Conservation (phyloP, 306 rosid species). For the Lotus japonicus region DNA sequence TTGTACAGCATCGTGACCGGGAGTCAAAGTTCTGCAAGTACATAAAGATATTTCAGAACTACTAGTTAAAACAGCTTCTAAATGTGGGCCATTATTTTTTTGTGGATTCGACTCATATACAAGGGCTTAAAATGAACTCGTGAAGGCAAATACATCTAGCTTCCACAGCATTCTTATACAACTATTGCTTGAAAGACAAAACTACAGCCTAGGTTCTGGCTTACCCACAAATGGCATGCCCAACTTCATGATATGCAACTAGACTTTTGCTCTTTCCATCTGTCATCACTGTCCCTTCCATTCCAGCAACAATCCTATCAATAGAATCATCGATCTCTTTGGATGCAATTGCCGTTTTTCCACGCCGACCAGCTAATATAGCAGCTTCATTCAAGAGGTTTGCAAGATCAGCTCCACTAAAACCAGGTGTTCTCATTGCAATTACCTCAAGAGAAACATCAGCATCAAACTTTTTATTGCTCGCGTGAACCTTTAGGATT, state of each 20-base stretch:
- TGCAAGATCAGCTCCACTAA: constrained; percentile 98
- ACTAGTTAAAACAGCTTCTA: background rate
- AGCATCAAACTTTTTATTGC: constrained; percentile 81
- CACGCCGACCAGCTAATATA: constrained; percentile 93
- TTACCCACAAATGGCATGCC: constrained; percentile 97
- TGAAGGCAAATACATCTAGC: background rate
- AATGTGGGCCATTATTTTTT: background rate
- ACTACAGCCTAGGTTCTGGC: constrained; percentile 16
- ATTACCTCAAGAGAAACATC: constrained; percentile 85
- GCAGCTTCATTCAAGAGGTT: constrained; percentile 98
- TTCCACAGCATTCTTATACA: background rate
- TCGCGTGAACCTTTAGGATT: constrained; percentile 87
- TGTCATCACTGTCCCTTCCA: constrained; percentile 99
- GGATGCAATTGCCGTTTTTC: constrained; percentile 77
- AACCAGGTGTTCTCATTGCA: constrained; percentile 99
- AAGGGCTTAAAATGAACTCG: background rate
- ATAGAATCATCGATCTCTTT: constrained; percentile 96
- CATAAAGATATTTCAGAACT: constrained; percentile 19
- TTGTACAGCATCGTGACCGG: constrained; percentile 94
- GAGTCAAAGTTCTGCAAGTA: constrained; percentile 82
- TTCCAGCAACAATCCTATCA: constrained; percentile 98
- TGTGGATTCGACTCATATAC: background rate
- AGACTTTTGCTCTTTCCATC: constrained; percentile 98
- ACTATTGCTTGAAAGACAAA: constrained; percentile 1
- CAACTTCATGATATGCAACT: constrained; percentile 97